phyloP scores from a whole-genome alignment of 2,329 filamentous ascomycete genomes.

The Arthroderma uncinatum region DNA sequence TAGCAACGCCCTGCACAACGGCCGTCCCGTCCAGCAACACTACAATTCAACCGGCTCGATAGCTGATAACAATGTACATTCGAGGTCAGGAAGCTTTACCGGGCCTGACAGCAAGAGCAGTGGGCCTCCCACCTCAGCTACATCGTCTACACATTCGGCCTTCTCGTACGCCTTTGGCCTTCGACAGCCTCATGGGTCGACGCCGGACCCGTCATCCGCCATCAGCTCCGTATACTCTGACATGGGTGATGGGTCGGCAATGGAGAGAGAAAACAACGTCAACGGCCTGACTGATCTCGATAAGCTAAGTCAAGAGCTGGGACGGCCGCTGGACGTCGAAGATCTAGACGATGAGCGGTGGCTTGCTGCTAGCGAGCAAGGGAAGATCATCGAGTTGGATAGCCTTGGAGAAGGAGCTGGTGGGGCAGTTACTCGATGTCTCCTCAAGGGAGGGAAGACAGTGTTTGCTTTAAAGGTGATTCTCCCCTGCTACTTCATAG shows the following conservation, averaged over 20 bases:
- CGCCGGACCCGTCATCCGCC: slow-evolving; percentile 76
- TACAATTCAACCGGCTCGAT: slow-evolving; percentile 47
- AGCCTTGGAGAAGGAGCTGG: slow-evolving; percentile 89
- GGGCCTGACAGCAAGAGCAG: slow-evolving; percentile 59
- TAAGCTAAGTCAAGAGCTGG: slow-evolving; percentile 69
- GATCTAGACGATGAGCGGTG: slow-evolving; percentile 92
- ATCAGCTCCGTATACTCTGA: slow-evolving; percentile 79
- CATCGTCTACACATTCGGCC: slow-evolving; percentile 74
- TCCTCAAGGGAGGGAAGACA: slow-evolving; percentile 81
- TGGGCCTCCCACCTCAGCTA: slow-evolving; percentile 65
- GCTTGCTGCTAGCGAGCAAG: slow-evolving; percentile 82
- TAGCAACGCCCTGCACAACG: slow-evolving; percentile 45
- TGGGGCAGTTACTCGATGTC: slow-evolving; percentile 85
- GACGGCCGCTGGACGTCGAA: slow-evolving; percentile 76
- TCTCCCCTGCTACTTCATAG: not conserved
- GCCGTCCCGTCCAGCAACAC: slow-evolving; percentile 47
- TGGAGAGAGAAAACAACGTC: slow-evolving; percentile 74
- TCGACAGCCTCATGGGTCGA: slow-evolving; percentile 50
- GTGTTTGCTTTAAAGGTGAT: slow-evolving; percentile 89
- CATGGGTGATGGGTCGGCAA: slow-evolving; percentile 60
- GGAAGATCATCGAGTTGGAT: slow-evolving; percentile 76
- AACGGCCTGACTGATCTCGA: slow-evolving; percentile 68
- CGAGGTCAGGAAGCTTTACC: slow-evolving; percentile 73
- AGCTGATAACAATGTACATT: slow-evolving; percentile 69
- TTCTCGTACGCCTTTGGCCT: slow-evolving; percentile 69